A percentile compares a stretch with the other conserved stretches of the same genome.
phyloP scores from a whole-genome alignment of 768 basidiomycete species.

The Tricholoma matsutake region DNA sequence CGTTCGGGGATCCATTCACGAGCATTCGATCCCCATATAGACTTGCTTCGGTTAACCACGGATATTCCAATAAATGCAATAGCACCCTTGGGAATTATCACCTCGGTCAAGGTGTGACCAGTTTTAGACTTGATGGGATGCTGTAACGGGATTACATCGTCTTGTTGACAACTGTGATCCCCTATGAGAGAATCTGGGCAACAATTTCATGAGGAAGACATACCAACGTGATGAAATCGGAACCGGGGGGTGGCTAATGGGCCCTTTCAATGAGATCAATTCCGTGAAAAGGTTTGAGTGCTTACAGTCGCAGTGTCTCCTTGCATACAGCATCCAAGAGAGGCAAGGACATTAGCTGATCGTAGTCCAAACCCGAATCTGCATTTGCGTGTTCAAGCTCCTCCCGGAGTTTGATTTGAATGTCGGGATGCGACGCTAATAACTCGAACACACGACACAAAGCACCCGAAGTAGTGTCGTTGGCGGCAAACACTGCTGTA shows the following conservation, averaged over 20 bases:
- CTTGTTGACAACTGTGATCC: no score
- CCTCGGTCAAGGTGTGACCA: no score
- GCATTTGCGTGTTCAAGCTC: not conserved
- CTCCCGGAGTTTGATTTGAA: not conserved
- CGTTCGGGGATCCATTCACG: no score
- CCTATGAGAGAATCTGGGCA: no score
- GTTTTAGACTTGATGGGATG: no score
- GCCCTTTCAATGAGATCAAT: not conserved
- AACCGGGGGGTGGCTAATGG: not conserved
- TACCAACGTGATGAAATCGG: not conserved
- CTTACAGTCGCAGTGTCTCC: not conserved
- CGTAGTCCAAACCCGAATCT: not conserved
- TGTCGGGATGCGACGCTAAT: not conserved
- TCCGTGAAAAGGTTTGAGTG: not conserved
- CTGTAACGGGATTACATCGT: no score
- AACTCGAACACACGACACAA: not conserved
- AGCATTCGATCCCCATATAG: not conserved
- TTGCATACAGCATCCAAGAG: conserved; percentile 1
- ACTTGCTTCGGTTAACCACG: not conserved
- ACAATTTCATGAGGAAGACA: not conserved
- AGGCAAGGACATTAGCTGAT: not conserved
- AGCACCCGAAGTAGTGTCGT: not conserved
- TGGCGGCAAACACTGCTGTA: not conserved
- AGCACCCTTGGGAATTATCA: no score
- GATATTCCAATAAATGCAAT: no score